Evolutionary conservation across 352 stramenopile species (phyloP), one percentile per base, ranked within the genome.

Genomic region (Phytopythium delawarense): DNA sequence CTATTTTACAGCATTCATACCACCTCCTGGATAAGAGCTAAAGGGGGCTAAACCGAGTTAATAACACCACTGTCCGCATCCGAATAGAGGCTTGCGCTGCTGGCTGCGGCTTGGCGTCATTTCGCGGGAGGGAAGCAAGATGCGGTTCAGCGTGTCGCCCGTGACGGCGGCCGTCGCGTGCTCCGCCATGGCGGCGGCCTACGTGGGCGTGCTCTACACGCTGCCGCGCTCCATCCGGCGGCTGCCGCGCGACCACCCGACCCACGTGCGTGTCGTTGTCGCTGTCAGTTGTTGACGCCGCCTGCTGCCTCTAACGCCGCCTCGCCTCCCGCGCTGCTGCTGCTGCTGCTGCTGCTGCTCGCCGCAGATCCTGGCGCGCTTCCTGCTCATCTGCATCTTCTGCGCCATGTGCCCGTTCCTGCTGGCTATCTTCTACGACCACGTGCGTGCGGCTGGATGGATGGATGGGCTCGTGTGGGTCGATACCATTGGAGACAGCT

Each of bases 301-400:
- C 45, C 6, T 9, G 30, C 21, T 13, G 39, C 39, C 12, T 18
- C 51, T 56, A 30, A 64, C 40, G 7, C n/a, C n/a, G 8, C 7
- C 8, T 51, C 45, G 18, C 7, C n/a, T 28, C 8, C 40, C 30
- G 7, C 8, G 35, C 21, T 68, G 63, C 21, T 57, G 53, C 32
- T 51, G 1, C 45, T 46, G 18, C 21, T 58, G 18, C 32, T 58
- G 12, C 50, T 23, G 46, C 15, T 21, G 42, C 13, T 44, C 53
- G 28, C 34, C 62, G 25, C 52, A 96, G 87, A 96, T 96, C 64
- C 72, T 92, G 16, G 87, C 84, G 58, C 85, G 87, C 37, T 96
- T 94, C 70, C 69, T 94, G 62, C 70, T 95, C n/a, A 92, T 96
- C 53, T 91, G 77, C 71, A 91, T 96, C 42, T 88, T 94, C 62